These are phyloP conservation scores for Ophiostoma sp. DNA, from an alignment of 2,329 filamentous ascomycete species.

Conservation along the genomic window DNA sequence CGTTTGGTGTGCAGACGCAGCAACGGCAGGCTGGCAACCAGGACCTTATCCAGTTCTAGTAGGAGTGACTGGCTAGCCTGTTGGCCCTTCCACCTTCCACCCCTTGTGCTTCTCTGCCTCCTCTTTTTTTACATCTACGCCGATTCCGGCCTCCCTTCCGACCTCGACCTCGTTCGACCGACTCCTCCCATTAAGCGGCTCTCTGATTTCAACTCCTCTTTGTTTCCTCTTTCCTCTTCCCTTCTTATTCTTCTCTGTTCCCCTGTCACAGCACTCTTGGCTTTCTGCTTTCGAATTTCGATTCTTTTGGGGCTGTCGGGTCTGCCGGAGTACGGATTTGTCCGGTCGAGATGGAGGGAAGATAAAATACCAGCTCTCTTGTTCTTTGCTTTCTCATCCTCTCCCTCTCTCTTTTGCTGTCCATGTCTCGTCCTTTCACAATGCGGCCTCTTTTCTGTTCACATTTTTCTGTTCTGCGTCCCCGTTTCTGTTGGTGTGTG, in stretches of 20 bases:
- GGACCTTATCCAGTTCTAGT: slow-evolving; percentile 64
- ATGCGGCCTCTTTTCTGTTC: slow-evolving; percentile 5
- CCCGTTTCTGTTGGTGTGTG: neutral
- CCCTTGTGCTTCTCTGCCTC: neutral
- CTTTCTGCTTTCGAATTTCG: neutral
- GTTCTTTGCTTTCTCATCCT: neutral
- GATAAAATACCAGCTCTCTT: slow-evolving; percentile 3
- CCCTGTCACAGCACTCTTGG: neutral
- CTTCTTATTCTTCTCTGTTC: neutral
- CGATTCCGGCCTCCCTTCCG: neutral
- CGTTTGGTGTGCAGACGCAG: slow-evolving; percentile 58
- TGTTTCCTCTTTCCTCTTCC: neutral
- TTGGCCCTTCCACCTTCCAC: neutral
- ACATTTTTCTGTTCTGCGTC: neutral
- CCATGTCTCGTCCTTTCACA: neutral
- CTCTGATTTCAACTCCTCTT: neutral
- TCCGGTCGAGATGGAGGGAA: slow-evolving; percentile 18
- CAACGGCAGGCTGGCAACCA: slow-evolving; percentile 48
- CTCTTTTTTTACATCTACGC: neutral
- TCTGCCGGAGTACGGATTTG: slow-evolving; percentile 22
- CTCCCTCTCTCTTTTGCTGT: neutral
- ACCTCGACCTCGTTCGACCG: neutral
- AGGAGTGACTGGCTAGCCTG: neutral
- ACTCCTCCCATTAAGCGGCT: neutral
- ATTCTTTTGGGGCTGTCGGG: slow-evolving; percentile 12